Percentiles rank a stretch among this genome's conserved stretches.
Conservation (phyloP, 129 eudicot species). For the Helichrysum umbraculigerum region DNA sequence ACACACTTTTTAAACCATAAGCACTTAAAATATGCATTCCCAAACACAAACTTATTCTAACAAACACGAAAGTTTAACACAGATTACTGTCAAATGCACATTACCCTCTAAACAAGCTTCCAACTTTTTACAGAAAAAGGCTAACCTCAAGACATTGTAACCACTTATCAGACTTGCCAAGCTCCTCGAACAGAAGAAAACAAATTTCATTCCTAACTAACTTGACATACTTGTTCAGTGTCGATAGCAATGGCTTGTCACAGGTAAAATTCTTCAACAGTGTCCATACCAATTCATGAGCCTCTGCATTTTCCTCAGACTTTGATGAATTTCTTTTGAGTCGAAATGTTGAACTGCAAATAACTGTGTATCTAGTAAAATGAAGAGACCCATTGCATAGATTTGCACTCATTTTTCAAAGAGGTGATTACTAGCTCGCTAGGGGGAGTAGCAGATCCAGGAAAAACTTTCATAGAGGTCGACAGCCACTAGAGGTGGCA, state of each 20-base stretch:
- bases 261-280: slow-evolving; percentile 21
- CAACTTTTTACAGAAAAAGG: background rate
- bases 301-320: slow-evolving; percentile 30
- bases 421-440: background rate
- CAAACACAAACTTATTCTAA: too few relatives aligned
- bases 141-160: slow-evolving; percentile 64
- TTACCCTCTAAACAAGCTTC: background rate
- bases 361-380: slow-evolving; percentile 23
- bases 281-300: slow-evolving; percentile 29
- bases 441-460: background rate
- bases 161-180: slow-evolving; percentile 80
- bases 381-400: slow-evolving; percentile 33
- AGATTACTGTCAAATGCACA: too few relatives aligned
- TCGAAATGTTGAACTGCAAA: slow-evolving; percentile 27
- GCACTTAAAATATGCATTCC: background rate
- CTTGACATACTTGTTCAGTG: slow-evolving; percentile 66
- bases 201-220: slow-evolving; percentile 84
- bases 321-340: slow-evolving; percentile 31
- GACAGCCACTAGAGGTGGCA: too few relatives aligned
- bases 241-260: slow-evolving; percentile 51
- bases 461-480: too few relatives aligned
- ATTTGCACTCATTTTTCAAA: slow-evolving; percentile 28
- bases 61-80: too few relatives aligned
- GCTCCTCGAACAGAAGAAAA: slow-evolving; percentile 90
- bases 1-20: background rate